Evolutionary conservation across 2,329 filamentous ascomycete species (phyloP), one percentile per base, ranked within the genome.

Genomic region (Aureobasidium uvarum): DNA sequence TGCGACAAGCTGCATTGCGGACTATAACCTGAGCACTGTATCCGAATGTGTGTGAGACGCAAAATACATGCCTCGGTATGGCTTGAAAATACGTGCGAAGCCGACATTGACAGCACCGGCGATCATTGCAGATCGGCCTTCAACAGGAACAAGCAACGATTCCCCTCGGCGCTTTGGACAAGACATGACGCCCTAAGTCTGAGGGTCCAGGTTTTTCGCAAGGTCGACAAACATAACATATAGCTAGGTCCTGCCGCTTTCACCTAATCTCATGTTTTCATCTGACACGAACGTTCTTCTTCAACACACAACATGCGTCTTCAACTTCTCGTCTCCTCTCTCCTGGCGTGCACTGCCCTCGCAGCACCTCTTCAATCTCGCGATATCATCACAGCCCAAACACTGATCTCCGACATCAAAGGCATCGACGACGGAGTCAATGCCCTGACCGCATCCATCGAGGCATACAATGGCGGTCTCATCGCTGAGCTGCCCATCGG

Each of bases 361-460:
- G 56, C 56, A 48, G 41, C 56, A 43, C 43, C 45, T 3, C 43
- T 60, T 8, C 56, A 60, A 18, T 25, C 56, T 31, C 66, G 62
- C 56, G 67, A 65, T 18, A 39, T 70, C 46, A 68, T 70, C 45
- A 70, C 67, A 0, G 66, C 68, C n/a, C 55, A 66, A 25, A 67
- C 63, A 18, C 64, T 71, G 28, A 67, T 69, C 63, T 62, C 62
- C 51, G 69, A 71, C 45, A 66, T 71, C 45, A 59, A 60, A 23
- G 67, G 67, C 64, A 71, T 71, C 48, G 38, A 71, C 63, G 46
- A 52, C 20, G 69, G 68, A 31, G 66, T 70, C 11, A 46, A 69
- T 25, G 68, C 66, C 46, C 59, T 67, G n/a, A 65, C 68, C 41
- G 64, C 64, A n/a, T 58, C 68, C 46, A 46, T 68, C 41, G 46